Conservation (phyloP, 768 basidiomycete genomes). For the Suillus variegatus region DNA sequence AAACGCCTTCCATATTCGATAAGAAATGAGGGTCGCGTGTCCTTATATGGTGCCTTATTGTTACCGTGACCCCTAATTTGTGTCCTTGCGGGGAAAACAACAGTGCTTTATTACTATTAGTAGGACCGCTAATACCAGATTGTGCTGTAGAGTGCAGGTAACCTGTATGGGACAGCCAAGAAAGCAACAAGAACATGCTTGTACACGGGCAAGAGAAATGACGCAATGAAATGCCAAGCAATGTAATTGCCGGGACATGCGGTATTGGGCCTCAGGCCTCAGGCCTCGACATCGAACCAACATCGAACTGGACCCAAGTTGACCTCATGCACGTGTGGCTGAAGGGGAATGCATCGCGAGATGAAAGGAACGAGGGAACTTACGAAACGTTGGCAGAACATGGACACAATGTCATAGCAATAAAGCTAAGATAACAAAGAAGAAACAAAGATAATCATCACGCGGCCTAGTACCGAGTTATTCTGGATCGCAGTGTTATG, state of each 20-base stretch:
- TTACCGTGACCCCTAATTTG: not conserved
- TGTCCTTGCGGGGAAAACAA: not conserved
- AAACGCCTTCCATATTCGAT: slow-evolving; percentile 1
- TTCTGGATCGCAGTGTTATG: not conserved
- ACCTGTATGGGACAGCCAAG: not conserved
- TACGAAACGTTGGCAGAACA: not conserved
- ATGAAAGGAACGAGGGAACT: not conserved
- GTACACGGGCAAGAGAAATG: not conserved
- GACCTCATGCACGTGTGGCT: not conserved
- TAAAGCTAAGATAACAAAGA: not conserved
- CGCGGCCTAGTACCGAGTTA: not conserved
- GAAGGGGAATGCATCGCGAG: not conserved
- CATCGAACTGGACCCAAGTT: too few relatives aligned
- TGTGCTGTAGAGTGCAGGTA: not conserved
- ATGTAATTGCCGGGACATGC: not conserved
- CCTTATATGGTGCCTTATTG: not conserved
- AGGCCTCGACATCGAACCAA: not conserved
- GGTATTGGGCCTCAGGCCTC: not conserved
- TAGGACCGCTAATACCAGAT: not conserved
- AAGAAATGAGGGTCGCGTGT: not conserved
- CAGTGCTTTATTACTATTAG: not conserved
- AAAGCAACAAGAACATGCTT: not conserved
- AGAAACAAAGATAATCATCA: not conserved
- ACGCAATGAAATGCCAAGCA: not conserved
- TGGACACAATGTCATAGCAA: not conserved